Evolutionary conservation across 768 basidiomycete genomes (phyloP), one percentile per base, ranked within the genome.

Genomic region (Roridomyces roridus): DNA sequence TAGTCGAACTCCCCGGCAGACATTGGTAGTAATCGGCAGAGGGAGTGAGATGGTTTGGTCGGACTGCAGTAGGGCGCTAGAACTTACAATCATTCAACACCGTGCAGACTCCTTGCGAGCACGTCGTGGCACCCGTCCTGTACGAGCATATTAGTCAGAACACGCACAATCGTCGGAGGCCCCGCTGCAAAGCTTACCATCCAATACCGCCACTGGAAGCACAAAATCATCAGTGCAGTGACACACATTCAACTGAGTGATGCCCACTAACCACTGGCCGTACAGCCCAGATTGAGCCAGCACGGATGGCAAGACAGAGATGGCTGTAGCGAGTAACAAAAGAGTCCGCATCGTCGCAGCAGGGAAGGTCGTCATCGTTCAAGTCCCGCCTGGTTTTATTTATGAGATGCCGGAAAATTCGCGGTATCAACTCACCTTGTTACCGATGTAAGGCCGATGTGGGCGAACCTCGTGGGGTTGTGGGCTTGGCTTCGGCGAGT

Each of bases 41-140:
- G 25, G n/a, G 11, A 6, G 7, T 18, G 14, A 24, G 43, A 41
- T 36, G 2, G n/a, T n/a, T n/a, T n/a, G n/a, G n/a, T n/a, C n/a
- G n/a, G n/a, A n/a, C n/a, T n/a, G n/a, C n/a, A n/a, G n/a, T n/a
- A n/a, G n/a, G n/a, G n/a, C n/a, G n/a, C n/a, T n/a, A n/a, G n/a
- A 17, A 60, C 76, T 54, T 52, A 82, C 83, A 82, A 43, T 71
- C 65, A 60, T 83, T 84, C 35, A 75, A 49, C 36, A 70, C 59
- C 2, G 74, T 77, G 64, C 83, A 83, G n/a, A 72, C 70, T 37
- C 73, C 66, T 34, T 79, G 78, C 31, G 74, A 69, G 46, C 83
- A 85, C 23, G 77, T 76, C 15, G 82, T 83, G 5, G 71, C 73
- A 14, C 82, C 82, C 25, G 74, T 74, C 82, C 81, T 83, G n/a